Conservation (phyloP, 2,329 filamentous ascomycete genomes). For the Fusarium sambucinum region DNA sequence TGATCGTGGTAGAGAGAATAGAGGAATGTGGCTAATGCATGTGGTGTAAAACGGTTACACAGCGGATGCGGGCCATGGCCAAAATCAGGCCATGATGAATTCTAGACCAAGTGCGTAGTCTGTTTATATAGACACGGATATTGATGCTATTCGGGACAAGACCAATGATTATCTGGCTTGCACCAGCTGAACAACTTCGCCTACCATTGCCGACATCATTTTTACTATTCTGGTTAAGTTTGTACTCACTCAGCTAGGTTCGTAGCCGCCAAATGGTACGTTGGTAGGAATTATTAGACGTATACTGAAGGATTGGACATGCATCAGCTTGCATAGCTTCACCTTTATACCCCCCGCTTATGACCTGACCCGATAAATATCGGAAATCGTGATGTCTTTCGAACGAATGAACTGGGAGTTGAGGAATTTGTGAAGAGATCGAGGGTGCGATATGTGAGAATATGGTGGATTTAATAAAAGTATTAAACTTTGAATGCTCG, state of each 20-base stretch:
- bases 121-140: not conserved
- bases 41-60: conserved; percentile 25
- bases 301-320: conserved; percentile 1
- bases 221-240: conserved; percentile 1
- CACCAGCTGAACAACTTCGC: conserved; percentile 2
- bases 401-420: conserved; percentile 13
- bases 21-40: not conserved
- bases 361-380: conserved; percentile 45
- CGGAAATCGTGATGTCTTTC: conserved; percentile 34
- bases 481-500: conserved; percentile 29
- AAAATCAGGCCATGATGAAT: conserved; percentile 31
- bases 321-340: conserved; percentile 28
- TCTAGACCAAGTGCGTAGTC: conserved; percentile 27
- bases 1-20: not conserved
- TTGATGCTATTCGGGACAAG: conserved; percentile 11
- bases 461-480: conserved; percentile 9
- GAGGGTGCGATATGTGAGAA: conserved; percentile 34
- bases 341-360: conserved; percentile 39
- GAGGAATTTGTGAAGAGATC: conserved; percentile 16
- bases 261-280: not conserved
- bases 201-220: conserved; percentile 8
- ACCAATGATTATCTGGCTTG: not conserved
- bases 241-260: not conserved
- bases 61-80: conserved; percentile 5
- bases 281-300: not conserved